Conservation (phyloP, 2,329 filamentous ascomycete species). For the Juglanconis oblonga region DNA sequence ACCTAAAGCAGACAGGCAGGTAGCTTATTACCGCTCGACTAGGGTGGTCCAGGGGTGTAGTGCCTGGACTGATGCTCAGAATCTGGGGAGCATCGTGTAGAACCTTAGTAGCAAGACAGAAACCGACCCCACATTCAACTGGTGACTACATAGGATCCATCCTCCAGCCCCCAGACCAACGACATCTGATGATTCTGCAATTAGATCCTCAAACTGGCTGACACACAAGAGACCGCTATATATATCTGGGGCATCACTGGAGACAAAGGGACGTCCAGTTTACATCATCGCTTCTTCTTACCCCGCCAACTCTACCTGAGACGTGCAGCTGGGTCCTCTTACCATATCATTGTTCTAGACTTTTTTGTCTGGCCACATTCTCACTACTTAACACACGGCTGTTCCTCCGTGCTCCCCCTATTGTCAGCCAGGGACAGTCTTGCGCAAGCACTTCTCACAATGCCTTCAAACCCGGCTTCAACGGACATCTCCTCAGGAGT, state of each 20-base stretch:
- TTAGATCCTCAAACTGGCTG: not conserved
- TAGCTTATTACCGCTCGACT: no score
- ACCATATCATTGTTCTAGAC: not conserved
- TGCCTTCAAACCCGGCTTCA: conserved; percentile 13
- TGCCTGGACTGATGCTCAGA: no score
- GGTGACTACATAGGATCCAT: no score
- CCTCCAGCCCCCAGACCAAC: no score
- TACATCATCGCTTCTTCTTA: not conserved
- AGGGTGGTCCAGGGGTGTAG: no score
- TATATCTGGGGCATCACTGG: not conserved
- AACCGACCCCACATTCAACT: no score
- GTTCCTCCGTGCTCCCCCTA: no score
- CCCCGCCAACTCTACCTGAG: not conserved
- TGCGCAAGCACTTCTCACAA: not conserved
- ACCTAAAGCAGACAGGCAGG: no score
- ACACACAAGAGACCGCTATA: not conserved
- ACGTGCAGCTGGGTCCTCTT: not conserved
- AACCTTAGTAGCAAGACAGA: no score
- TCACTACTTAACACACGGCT: not conserved
- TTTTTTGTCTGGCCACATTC: not conserved
- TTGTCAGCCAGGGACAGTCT: not conserved
- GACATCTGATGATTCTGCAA: no score
- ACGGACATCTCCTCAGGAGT: conserved; percentile 21
- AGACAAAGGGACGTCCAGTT: not conserved
- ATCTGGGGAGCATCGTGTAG: no score